Conservation (phyloP, 768 basidiomycete genomes). For the Hortiboletus flavorubellus region DNA sequence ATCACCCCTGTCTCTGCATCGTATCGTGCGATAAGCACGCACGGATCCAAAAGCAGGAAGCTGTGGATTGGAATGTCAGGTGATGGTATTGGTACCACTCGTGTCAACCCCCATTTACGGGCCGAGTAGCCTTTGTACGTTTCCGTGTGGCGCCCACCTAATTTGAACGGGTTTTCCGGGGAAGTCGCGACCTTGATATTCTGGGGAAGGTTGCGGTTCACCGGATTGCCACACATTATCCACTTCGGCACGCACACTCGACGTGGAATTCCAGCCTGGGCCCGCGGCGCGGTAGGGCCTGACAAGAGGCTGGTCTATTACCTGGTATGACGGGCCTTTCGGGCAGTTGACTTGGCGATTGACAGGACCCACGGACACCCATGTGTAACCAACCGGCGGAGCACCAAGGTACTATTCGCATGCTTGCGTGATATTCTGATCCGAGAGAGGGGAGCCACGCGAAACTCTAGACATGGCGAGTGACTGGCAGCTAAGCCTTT, state of each 20-base stretch:
- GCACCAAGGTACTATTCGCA: neutral
- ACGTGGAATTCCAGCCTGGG: constrained; percentile 14
- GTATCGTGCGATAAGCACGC: neutral
- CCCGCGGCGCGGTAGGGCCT: constrained; percentile 10
- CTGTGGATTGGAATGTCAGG: constrained; percentile 9
- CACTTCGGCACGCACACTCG: constrained; percentile 17
- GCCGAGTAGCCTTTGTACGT: constrained; percentile 20
- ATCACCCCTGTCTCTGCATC: neutral
- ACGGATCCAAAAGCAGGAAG: constrained; percentile 18
- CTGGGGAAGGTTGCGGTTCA: constrained; percentile 8
- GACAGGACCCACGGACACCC: constrained; percentile 23
- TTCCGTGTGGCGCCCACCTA: constrained; percentile 19
- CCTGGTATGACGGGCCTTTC: constrained; percentile 13
- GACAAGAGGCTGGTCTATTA: constrained; percentile 16
- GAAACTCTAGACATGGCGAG: constrained; percentile 17
- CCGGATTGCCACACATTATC: constrained; percentile 13
- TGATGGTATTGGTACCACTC: constrained; percentile 6
- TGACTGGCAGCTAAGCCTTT: constrained; percentile 10
- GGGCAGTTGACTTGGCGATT: constrained; percentile 27
- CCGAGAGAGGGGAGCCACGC: constrained; percentile 19
- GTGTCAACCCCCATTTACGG: constrained; percentile 22
- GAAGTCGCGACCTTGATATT: constrained; percentile 9
- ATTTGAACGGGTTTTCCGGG: constrained; percentile 9
- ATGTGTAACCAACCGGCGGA: constrained; percentile 11
- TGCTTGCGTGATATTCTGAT: constrained; percentile 15